Percentiles rank a stretch among this genome's conserved stretches.
Conservation (phyloP, 257 asterid species). For the Echites panduratus region DNA sequence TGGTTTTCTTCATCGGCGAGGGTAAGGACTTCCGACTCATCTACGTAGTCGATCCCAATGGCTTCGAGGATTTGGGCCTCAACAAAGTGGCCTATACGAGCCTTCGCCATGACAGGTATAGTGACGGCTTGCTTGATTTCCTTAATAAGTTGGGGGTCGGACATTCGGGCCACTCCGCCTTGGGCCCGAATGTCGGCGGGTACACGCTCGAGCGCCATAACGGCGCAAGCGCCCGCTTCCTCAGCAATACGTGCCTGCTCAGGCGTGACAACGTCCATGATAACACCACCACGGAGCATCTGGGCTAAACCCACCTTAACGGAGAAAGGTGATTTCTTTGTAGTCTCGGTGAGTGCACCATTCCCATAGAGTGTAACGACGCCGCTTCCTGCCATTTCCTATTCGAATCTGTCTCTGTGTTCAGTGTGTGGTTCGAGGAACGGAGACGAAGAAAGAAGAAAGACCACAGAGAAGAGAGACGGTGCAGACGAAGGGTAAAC, state of each 20-base stretch:
- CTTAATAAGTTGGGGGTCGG: slow-evolving; percentile 80
- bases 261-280: slow-evolving; percentile 88
- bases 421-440: neutral
- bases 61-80: slow-evolving; percentile 93
- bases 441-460: neutral
- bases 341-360: slow-evolving; percentile 79
- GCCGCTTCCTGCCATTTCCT: slow-evolving; percentile 77
- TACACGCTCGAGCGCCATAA: slow-evolving; percentile 91
- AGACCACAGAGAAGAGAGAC: too few species aligned
- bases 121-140: slow-evolving; percentile 85
- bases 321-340: slow-evolving; percentile 79
- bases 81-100: slow-evolving; percentile 80
- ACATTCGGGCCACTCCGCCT: slow-evolving; percentile 94
- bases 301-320: slow-evolving; percentile 92
- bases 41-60: slow-evolving; percentile 76
- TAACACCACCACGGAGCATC: slow-evolving; percentile 95
- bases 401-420: neutral
- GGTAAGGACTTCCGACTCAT: slow-evolving; percentile 84
- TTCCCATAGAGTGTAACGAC: slow-evolving; percentile 84
- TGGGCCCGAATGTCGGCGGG: slow-evolving; percentile 91
- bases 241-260: slow-evolving; percentile 96
- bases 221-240: slow-evolving; percentile 95
- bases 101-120: slow-evolving; percentile 92
- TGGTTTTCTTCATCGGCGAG: slow-evolving; percentile 74
- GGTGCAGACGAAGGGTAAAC: slow-evolving; percentile 3